These are phyloP conservation scores for Fomitiporia mediterranea DNA, from an alignment of 1,284 basidiomycete genomes.

Conservation along the genomic window DNA sequence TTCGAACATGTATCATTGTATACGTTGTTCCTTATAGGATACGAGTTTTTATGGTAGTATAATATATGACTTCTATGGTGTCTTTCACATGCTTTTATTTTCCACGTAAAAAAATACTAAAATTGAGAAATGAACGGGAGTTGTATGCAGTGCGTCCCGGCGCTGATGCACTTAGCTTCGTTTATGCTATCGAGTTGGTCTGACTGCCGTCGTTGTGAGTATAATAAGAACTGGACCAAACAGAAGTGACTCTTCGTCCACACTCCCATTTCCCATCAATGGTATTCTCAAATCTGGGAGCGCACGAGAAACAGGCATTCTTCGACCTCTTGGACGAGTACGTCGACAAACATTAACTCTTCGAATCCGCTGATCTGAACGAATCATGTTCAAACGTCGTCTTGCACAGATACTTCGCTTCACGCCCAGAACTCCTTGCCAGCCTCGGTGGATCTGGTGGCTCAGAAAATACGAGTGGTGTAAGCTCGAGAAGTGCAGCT, in stretches of 20 bases:
- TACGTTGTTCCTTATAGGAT: no score
- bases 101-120: neutral
- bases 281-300: slow-evolving; percentile 63
- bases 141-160: no score
- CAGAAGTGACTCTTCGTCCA: neutral
- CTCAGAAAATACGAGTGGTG: slow-evolving; percentile 2
- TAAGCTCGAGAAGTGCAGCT: slow-evolving; percentile 29
- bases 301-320: slow-evolving; percentile 71
- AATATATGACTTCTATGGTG: no score
- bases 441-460: slow-evolving; percentile 19
- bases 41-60: no score
- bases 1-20: no score
- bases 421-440: slow-evolving; percentile 61
- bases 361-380: neutral
- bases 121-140: no score
- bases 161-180: no score
- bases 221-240: no score
- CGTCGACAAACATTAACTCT: slow-evolving; percentile 20
- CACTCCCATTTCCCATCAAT: slow-evolving; percentile 32
- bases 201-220: no score
- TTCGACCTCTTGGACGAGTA: slow-evolving; percentile 75
- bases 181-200: no score
- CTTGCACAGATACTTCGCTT: slow-evolving; percentile 62
- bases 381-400: neutral
- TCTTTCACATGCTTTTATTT: no score